These are phyloP conservation scores for Ascochyta clinopodiicola DNA, from an alignment of 2,329 filamentous ascomycete genomes.

Conservation along the genomic window DNA sequence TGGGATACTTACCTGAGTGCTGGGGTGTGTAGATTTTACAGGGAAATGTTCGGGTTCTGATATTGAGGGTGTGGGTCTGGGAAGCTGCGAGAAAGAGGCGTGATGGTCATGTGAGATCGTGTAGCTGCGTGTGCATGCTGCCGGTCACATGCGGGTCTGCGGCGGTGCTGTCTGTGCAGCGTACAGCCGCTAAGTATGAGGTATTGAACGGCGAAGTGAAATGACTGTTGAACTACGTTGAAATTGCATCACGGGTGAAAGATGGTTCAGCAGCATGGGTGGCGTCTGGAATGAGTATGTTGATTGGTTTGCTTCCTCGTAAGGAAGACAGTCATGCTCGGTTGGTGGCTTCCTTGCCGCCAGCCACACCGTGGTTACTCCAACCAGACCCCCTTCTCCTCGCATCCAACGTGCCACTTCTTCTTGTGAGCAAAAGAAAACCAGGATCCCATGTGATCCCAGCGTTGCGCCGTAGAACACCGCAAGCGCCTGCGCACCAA, in stretches of 20 bases:
- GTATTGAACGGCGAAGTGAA: not conserved
- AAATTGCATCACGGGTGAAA: no score
- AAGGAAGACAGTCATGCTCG: not conserved
- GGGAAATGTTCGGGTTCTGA: not conserved
- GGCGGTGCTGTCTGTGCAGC: not conserved
- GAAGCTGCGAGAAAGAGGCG: not conserved
- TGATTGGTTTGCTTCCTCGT: slow-evolving; percentile 7
- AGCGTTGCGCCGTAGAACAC: slow-evolving; percentile 18
- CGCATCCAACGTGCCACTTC: not conserved
- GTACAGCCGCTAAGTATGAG: not conserved
- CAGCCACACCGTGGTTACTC: not conserved
- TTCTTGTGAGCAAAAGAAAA: not conserved
- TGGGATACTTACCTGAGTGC: no score
- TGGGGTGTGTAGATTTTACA: no score
- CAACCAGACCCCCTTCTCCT: not conserved
- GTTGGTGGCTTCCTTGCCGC: slow-evolving; percentile 10
- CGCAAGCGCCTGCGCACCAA: slow-evolving; percentile 33
- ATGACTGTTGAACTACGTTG: no score
- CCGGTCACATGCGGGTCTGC: not conserved
- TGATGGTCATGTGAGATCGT: slow-evolving; percentile 1
- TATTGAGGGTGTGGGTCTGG: not conserved
- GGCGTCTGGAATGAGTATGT: slow-evolving; percentile 3
- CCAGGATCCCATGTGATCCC: slow-evolving; percentile 1
- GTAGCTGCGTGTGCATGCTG: not conserved
- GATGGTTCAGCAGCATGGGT: no score